phyloP scores from a whole-genome alignment of 257 asterid genomes.

The Petunia axillaris region DNA sequence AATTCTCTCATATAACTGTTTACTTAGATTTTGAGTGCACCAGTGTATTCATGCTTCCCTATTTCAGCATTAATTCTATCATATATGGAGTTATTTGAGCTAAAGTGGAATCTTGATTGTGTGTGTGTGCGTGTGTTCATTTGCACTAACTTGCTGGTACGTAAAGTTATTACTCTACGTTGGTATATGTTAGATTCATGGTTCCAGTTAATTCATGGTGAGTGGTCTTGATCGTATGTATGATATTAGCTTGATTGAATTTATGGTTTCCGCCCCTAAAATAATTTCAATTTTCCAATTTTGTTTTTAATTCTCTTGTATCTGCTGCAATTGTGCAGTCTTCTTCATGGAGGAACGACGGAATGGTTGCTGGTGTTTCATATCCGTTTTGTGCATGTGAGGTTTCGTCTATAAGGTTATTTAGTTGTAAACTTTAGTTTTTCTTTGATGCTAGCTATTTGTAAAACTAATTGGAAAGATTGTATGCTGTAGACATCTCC shows the following conservation, averaged over 20 bases:
- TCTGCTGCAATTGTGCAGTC: slow-evolving; percentile 51
- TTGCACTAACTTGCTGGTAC: too few species aligned
- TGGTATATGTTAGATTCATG: not conserved
- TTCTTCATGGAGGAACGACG: slow-evolving; percentile 48
- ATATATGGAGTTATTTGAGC: not conserved
- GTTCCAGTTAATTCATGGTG: not conserved
- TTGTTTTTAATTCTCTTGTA: slow-evolving; percentile 8
- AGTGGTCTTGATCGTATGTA: not conserved
- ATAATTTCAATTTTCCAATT: not conserved
- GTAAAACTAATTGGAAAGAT: slow-evolving; percentile 19
- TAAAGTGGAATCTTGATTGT: not conserved
- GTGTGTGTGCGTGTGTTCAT: not conserved
- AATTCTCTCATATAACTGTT: too few species aligned
- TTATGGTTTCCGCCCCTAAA: not conserved
- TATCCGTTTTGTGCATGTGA: slow-evolving; percentile 67
- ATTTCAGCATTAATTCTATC: too few species aligned
- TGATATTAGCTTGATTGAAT: not conserved
- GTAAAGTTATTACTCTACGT: not conserved
- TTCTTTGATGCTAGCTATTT: not conserved
- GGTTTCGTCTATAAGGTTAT: slow-evolving; percentile 57
- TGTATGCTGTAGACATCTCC: slow-evolving; percentile 63
- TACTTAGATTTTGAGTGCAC: too few species aligned
- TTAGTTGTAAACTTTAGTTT: not conserved
- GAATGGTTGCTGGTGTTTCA: slow-evolving; percentile 38
- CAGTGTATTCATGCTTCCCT: too few species aligned